phyloP scores from a whole-genome alignment of 1,284 basidiomycete species.

The Megacollybia platyphylla region DNA sequence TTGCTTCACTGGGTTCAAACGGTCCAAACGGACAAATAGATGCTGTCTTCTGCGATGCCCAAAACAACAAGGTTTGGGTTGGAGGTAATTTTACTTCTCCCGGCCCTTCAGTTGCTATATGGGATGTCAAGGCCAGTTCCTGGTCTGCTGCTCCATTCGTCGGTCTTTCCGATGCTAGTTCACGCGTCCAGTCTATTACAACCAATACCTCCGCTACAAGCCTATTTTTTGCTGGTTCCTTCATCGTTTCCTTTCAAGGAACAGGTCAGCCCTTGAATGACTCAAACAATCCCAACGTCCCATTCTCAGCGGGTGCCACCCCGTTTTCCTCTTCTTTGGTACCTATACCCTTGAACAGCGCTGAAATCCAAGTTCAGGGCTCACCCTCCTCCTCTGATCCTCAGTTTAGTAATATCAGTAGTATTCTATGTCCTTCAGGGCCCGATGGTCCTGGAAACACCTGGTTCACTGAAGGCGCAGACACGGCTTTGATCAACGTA shows the following conservation, averaged over 20 bases:
- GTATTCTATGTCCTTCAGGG: constrained; percentile 76
- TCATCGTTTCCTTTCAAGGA: constrained; percentile 62
- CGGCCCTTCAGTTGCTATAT: constrained; percentile 67
- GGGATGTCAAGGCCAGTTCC: constrained; percentile 48
- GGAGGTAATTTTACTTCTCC: constrained; percentile 75
- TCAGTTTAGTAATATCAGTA: constrained; percentile 58
- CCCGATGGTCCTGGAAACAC: constrained; percentile 69
- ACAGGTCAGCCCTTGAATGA: constrained; percentile 43
- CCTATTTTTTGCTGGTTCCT: constrained; percentile 83
- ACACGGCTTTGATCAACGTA: constrained; percentile 60
- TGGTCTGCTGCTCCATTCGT: constrained; percentile 77
- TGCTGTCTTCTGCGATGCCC: constrained; percentile 74
- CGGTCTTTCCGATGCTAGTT: constrained; percentile 64
- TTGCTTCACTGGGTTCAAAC: constrained; percentile 46
- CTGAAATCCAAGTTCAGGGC: constrained; percentile 43
- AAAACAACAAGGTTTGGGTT: constrained; percentile 66
- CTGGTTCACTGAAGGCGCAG: constrained; percentile 76
- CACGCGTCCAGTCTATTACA: constrained; percentile 67
- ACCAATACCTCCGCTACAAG: constrained; percentile 60
- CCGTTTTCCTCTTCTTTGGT: constrained; percentile 87
- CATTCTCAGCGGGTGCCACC: constrained; percentile 65
- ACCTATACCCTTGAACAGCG: constrained; percentile 64
- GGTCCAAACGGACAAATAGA: constrained; percentile 65
- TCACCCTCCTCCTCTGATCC: constrained; percentile 56
- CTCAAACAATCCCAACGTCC: constrained; percentile 66